Conservation (phyloP, 106 monocot species). For the Allium sativum region DNA sequence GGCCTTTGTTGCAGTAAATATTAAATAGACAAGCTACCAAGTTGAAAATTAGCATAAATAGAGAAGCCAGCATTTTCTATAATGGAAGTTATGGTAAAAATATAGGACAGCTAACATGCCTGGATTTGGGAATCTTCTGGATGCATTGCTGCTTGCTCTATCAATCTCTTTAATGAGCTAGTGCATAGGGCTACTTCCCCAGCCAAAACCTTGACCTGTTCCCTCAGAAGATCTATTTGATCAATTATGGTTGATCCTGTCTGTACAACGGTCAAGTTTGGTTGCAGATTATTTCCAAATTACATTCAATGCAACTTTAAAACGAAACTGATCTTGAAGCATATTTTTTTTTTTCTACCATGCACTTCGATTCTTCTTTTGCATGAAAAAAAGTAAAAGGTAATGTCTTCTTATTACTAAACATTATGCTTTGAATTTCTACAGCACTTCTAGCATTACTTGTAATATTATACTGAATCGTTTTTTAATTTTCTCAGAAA, state of each 20-base stretch:
- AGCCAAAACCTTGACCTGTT: conserved; percentile 92
- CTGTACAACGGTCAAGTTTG: conserved; percentile 24
- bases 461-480: no score
- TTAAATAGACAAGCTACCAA: not conserved
- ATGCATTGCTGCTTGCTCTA: conserved; percentile 60
- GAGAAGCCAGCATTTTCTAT: not conserved
- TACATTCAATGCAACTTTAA: not conserved
- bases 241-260: conserved; percentile 82
- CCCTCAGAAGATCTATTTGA: conserved; percentile 90
- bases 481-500: no score
- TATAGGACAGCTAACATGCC: conserved; percentile 26
- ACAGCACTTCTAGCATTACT: no score
- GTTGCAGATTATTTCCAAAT: not conserved
- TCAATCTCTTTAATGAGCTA: conserved; percentile 83
- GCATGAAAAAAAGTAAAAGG: no score
- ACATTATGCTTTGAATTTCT: no score
- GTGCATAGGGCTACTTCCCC: conserved; percentile 87
- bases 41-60: not conserved
- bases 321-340: no score
- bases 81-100: not conserved
- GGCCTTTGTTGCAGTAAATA: no score
- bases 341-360: no score
- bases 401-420: no score
- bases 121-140: conserved; percentile 73
- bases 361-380: no score